phyloP scores from a whole-genome alignment of 345 rosid genomes.

The Pugionium cornutum region DNA sequence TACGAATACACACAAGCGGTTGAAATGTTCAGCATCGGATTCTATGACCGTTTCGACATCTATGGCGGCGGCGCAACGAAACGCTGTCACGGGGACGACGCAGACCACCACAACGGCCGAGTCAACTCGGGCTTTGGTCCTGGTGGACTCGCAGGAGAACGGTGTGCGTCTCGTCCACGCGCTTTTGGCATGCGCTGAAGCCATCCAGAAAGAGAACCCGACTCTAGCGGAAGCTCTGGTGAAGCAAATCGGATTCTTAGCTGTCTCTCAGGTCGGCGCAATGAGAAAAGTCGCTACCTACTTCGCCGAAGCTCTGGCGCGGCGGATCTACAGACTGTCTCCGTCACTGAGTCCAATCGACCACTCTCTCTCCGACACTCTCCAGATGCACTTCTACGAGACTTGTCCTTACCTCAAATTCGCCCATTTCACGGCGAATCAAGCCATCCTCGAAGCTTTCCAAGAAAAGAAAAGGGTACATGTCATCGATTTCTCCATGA shows the following conservation, averaged over 20 bases:
- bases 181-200: conserved; percentile 75
- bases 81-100: conserved; percentile 6
- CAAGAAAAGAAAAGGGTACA: conserved; percentile 62
- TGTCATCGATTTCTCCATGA: conserved; percentile 71
- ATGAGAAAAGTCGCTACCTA: conserved; percentile 79
- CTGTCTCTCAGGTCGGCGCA: conserved; percentile 64
- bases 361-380: conserved; percentile 52
- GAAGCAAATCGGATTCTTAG: conserved; percentile 62
- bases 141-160: conserved; percentile 74
- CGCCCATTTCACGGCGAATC: conserved; percentile 86
- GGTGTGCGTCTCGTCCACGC: conserved; percentile 74
- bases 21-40: conserved; percentile 41
- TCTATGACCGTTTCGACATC: neutral
- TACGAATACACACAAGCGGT: conserved; percentile 22
- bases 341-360: conserved; percentile 54
- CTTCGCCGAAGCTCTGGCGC: conserved; percentile 83
- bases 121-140: conserved; percentile 52
- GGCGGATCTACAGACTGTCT: conserved; percentile 57
- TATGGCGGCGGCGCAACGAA: neutral
- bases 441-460: conserved; percentile 81
- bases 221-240: conserved; percentile 64
- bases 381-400: conserved; percentile 87
- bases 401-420: conserved; percentile 83
- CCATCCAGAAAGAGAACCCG: conserved; percentile 61
- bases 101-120: conserved; percentile 18